Conservation (phyloP, 2,329 filamentous ascomycete genomes). For the Alternaria atra region DNA sequence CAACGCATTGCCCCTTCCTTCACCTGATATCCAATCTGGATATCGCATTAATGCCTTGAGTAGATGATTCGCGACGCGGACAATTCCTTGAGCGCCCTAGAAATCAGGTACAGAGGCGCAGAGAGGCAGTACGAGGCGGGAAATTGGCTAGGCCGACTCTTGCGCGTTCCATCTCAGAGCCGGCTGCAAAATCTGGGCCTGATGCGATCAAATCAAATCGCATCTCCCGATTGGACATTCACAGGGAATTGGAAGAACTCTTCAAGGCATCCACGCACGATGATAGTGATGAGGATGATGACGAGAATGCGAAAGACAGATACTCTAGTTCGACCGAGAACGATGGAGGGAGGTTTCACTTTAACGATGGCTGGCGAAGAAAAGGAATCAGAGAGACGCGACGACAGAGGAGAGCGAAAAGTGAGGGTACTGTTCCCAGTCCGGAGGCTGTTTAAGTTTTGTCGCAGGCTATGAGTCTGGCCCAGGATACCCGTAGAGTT, state of each 20-base stretch:
- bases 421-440: not conserved
- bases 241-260: slow-evolving; percentile 12
- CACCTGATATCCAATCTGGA: not conserved
- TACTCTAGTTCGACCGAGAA: not conserved
- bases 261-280: slow-evolving; percentile 14
- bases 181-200: slow-evolving; percentile 4
- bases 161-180: slow-evolving; percentile 4
- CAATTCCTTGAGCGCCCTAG: slow-evolving; percentile 3
- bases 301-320: not conserved
- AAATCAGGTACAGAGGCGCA: slow-evolving; percentile 8
- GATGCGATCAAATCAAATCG: not conserved
- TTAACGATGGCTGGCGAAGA: not conserved
- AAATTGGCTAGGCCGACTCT: slow-evolving; percentile 2
- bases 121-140: slow-evolving; percentile 11
- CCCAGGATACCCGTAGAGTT: not conserved
- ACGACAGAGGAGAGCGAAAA: slow-evolving; percentile 12
- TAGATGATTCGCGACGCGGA: slow-evolving; percentile 13
- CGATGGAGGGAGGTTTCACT: not conserved
- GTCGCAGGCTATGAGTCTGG: not conserved
- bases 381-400: slow-evolving; percentile 4
- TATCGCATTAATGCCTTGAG: slow-evolving; percentile 11
- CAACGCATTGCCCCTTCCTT: not conserved
- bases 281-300: slow-evolving; percentile 10
- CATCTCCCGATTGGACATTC: slow-evolving; percentile 3
- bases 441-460: slow-evolving; percentile 3